Percentiles rank a stretch among this genome's conserved stretches.
phyloP scores from a whole-genome alignment of 2,329 filamentous ascomycete species.

The Penicillium sp. region DNA sequence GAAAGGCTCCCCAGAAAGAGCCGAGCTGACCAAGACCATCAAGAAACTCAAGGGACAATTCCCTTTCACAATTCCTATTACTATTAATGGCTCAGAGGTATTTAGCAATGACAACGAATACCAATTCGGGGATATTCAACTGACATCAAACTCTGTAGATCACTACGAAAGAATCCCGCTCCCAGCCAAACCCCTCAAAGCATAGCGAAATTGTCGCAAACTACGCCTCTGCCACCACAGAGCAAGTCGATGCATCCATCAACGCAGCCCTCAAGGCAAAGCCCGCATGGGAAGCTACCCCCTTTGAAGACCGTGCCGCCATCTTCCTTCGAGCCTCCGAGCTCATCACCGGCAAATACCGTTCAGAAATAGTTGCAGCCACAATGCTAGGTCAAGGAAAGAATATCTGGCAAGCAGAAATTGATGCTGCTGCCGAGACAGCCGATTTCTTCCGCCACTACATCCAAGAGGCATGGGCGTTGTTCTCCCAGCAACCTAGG shows the following conservation, averaged over 20 bases:
- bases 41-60: slow-evolving; percentile 17
- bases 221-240: slow-evolving; percentile 20
- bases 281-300: slow-evolving; percentile 68
- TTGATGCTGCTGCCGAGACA: slow-evolving; percentile 85
- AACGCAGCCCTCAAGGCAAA: slow-evolving; percentile 20
- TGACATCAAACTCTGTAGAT: slow-evolving; percentile 5
- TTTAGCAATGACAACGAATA: neutral
- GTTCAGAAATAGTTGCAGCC: slow-evolving; percentile 89
- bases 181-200: slow-evolving; percentile 20
- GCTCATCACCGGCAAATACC: slow-evolving; percentile 80
- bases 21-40: slow-evolving; percentile 16
- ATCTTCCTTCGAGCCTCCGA: slow-evolving; percentile 93
- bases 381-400: slow-evolving; percentile 95
- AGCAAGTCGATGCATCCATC: slow-evolving; percentile 16
- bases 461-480: slow-evolving; percentile 83
- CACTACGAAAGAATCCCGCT: slow-evolving; percentile 15
- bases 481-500: slow-evolving; percentile 78
- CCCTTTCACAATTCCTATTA: slow-evolving; percentile 17
- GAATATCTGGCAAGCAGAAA: slow-evolving; percentile 96
- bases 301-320: slow-evolving; percentile 83
- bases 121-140: neutral
- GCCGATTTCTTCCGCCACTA: slow-evolving; percentile 86
- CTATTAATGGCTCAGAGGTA: slow-evolving; percentile 19
- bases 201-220: slow-evolving; percentile 25
- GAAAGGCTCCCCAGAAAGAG: slow-evolving; percentile 19